Evolutionary conservation across 2,329 filamentous ascomycete genomes (phyloP), one percentile per base, ranked within the genome.

Genomic region (Emergomyces pasteurianus): DNA sequence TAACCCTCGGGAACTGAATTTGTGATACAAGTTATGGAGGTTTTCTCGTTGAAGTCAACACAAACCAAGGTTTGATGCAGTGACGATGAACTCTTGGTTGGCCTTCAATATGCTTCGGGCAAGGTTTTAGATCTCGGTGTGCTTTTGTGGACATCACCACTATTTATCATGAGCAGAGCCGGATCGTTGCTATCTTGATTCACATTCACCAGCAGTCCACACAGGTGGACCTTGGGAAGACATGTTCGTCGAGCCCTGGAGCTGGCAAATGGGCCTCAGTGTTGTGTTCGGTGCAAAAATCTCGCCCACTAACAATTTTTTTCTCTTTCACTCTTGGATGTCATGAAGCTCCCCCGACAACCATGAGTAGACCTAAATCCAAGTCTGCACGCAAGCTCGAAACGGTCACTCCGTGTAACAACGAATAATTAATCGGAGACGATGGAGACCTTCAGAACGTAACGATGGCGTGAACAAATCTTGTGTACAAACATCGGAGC

Each of bases 371-470:
- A n/a, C 18, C 1, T 26, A n/a, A 58, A 49, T 28, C 31, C 40
- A 36, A 61, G 42, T 50, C 21, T 23, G 9, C 8, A 31, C 42
- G 23, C 18, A 23, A 21, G 9, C 16, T 21, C 10, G 34, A 58
- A 52, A 28, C n/a, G 26, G 34, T n/a, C 50, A 40, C 16, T 21
- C 9, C n/a, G 34, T 23, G n/a, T 21, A n/a, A 31, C 36, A 14
- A 43, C 21, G 31, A 28, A 52, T 10, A 34, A n/a, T 5, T 10
- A 10, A 31, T 47, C 43, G 6, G n/a, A 56, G 53, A 62, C 60
- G 60, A 60, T 40, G 58, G 62, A 47, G 62, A 62, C 38, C 12
- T 58, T 56, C 60, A 54, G 42, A 55, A 56, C 26, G 60, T 58
- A 12, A 9, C 62, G 31, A 40, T 46, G 18, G 54, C n/a, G 1